Base-by-base conservation (phyloP, 2,329 filamentous ascomycete species). In the Cladobotryum mycophilum region DNA sequence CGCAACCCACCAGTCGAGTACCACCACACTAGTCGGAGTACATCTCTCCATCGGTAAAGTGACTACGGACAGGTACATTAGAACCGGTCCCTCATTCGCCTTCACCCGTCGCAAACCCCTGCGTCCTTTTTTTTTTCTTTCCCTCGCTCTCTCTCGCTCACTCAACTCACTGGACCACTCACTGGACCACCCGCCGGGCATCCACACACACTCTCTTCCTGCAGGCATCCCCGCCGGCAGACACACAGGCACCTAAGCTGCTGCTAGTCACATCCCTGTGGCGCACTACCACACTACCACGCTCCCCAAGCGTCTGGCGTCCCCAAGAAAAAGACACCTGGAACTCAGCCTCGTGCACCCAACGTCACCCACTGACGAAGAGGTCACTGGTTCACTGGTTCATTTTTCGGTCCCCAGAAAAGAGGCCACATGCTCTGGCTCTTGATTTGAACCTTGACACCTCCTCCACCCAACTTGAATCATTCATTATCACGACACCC, bases 281-380 rank as follows among this genome's bases (percentile, higher is more conserved):
- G 40, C 42, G 20, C 37, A 47, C 50, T 30, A 30, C 25, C 25
- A 30, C 48, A 46, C 52, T 34, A 41, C 47, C 34, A 34, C 49
- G 14, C 25, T 34, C 48, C 53, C 47, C 25, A 30, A 30, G 25
- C 25, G 22, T 25, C 22, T 25, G 38, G 50, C 53, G 46, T 43
- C 22, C 25, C 42, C 42, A 45, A 33, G 22, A 35, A 45, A 45
- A 34, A 45, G 46, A 45, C 53, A 49, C 48, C 52, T 48, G 48
- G 51, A 56, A 60, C 64, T 71, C 70, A 72, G 70, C 70, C 70
- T 71, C 70, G 68, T 69, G 67, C 60, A 63, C 62, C 58, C 60
- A 70, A 72, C 69, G 68, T 72, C 69, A 70, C 65, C 62, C 58
- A 64, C 63, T 66, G 64, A 69, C 64, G 64, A 65, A 64, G 59